Percentiles rank a stretch among this genome's conserved stretches.
Evolutionary conservation across 495 filamentous ascomycete genomes (phyloP).

Genomic region (Hapsidospora chrysogenum): DNA sequence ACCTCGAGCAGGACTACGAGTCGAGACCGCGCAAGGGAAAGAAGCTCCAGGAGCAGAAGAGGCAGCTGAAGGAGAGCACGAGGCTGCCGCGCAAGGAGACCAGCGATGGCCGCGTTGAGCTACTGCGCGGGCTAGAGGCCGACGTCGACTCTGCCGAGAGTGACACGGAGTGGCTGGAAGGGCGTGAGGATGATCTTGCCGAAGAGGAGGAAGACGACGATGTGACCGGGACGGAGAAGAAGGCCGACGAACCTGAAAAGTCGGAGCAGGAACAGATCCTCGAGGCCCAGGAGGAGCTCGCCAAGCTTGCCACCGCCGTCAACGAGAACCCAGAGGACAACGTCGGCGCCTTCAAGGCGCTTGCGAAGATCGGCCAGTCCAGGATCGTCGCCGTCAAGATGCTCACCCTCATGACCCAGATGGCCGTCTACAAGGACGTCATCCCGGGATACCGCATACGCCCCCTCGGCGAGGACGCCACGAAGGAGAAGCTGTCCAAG

Average conservation of each 20-base stretch:
- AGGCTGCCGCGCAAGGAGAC: conserved; percentile 81
- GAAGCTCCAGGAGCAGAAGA: conserved; percentile 47
- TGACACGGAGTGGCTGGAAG: conserved; percentile 36
- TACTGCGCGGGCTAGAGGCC: conserved; percentile 21
- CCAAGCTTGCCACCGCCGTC: conserved; percentile 59
- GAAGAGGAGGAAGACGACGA: conserved; percentile 22
- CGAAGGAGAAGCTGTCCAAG: conserved; percentile 68
- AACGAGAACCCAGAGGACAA: conserved; percentile 93
- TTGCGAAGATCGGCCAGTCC: conserved; percentile 59
- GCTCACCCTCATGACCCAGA: conserved; percentile 66
- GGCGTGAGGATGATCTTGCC: conserved; percentile 23
- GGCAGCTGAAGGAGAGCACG: conserved; percentile 55
- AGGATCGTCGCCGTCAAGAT: conserved; percentile 60
- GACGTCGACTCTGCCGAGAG: conserved; percentile 31
- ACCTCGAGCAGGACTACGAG: conserved; percentile 87
- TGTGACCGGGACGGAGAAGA: conserved; percentile 28
- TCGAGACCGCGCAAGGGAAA: conserved; percentile 53
- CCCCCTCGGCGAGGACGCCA: conserved; percentile 54
- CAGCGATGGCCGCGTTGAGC: conserved; percentile 50
- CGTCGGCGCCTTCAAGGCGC: conserved; percentile 52
- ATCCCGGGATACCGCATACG: conserved; percentile 94
- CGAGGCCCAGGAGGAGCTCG: conserved; percentile 83
- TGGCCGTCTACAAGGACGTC: conserved; percentile 86
- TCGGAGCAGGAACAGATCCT: conserved; percentile 54
- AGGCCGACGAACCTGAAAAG: conserved; percentile 34